Evolutionary conservation across 2,329 filamentous ascomycete species (phyloP), one percentile per base, ranked within the genome.

Genomic region (Pseudopyrenochaeta lycopersici): DNA sequence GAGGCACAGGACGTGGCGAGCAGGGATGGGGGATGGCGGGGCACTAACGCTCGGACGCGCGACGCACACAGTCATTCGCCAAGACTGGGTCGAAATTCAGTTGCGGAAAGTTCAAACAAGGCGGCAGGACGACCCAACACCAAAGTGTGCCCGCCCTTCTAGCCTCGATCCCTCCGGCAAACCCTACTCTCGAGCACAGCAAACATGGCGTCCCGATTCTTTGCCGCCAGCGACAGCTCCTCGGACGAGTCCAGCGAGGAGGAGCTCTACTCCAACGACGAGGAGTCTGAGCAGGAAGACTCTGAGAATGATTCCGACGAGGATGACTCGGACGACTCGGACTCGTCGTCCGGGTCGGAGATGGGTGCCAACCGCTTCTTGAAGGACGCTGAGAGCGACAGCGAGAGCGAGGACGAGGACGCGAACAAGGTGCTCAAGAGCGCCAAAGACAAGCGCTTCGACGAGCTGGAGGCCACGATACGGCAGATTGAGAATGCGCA

Each of bases 391-490:
- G 85, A 86, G 54, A 92, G 95, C 45, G 91, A 89, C 70, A 90
- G 93, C 62, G 88, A 92, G 52, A 87, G 84, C 70, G 93, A 92
- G 74, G 93, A 95, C 62, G 91, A 95, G 62, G 94, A 97, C 63
- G 86, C 87, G 64, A 87, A 89, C 62, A 91, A 89, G 70, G 87
- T 95, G 69, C 90, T 98, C 73, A 97, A 96, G 85, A 97, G 92
- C 78, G 93, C 94, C 72, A 98, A 98, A 81, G 92, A 98, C 83
- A 99, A 99, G 86, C 88, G 95, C 59, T 84, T 92, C 64, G 94
- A 97, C 73, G 96, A 98, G 79, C 84, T 99, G 56, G 94, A 99
- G 77, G 85, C 87, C 55, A 96, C 89, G 38, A 90, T 98, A 72
- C 90, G 90, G 77, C 81, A 90, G 73, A 98, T 99, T 72, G 93